Conservation (phyloP, 495 filamentous ascomycete species). For the Aspergillus conjunctus region DNA sequence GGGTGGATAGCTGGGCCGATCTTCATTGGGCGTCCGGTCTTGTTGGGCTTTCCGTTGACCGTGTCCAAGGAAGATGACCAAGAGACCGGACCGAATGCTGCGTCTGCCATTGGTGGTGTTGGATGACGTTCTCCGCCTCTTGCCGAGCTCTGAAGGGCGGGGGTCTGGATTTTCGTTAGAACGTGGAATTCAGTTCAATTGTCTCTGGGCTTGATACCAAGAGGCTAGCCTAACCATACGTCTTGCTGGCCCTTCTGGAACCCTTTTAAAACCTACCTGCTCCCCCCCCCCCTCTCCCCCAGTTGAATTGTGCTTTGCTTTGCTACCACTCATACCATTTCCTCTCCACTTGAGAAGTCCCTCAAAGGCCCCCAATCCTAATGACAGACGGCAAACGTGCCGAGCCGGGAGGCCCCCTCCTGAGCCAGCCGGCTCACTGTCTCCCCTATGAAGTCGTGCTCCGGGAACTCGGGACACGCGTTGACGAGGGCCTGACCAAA, state of each 20-base stretch:
- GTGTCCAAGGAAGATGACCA: neutral
- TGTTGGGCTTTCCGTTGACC: neutral
- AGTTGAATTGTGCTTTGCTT: too few species aligned
- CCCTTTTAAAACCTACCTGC: too few species aligned
- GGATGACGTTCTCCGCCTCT: too few species aligned
- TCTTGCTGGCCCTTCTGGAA: too few species aligned
- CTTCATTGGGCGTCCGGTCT: neutral
- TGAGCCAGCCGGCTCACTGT: slow-evolving; percentile 61
- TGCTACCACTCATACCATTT: neutral
- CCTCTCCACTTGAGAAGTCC: neutral
- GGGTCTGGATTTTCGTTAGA: too few species aligned
- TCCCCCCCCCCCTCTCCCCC: too few species aligned
- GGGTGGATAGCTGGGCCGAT: too few species aligned
- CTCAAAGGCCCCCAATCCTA: neutral
- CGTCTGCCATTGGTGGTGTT: too few species aligned
- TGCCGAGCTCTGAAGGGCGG: too few species aligned
- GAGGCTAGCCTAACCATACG: too few species aligned
- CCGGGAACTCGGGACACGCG: slow-evolving; percentile 58
- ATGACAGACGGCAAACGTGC: slow-evolving; percentile 13
- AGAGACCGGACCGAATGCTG: neutral
- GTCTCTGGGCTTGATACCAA: too few species aligned
- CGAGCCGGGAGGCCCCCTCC: slow-evolving; percentile 1
- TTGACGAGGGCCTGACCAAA: slow-evolving; percentile 60
- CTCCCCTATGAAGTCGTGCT: slow-evolving; percentile 58
- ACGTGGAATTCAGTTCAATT: too few species aligned